Conservation (phyloP, 306 rosid species). For the Quercus berberidifolia region DNA sequence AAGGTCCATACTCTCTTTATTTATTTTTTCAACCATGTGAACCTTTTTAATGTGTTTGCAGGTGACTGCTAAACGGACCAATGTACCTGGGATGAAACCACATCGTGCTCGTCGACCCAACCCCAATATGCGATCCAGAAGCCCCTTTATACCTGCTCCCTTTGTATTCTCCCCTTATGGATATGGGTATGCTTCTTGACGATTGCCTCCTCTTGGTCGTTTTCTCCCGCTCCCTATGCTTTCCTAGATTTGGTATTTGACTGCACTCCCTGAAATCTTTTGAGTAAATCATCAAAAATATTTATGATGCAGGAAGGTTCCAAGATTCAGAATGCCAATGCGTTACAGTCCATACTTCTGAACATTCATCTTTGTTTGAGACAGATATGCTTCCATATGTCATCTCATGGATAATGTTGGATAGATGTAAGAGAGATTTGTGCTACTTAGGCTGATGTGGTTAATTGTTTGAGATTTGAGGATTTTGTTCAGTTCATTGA, state of each 20-base stretch:
- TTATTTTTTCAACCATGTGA: background rate
- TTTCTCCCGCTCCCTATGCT: background rate
- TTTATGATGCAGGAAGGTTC: constrained; percentile 60
- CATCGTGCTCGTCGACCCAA: constrained; percentile 64
- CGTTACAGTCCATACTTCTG: constrained; percentile 76
- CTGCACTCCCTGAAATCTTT: background rate
- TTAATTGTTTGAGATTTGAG: constrained; percentile 31
- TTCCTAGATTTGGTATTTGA: background rate
- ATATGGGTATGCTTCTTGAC: constrained; percentile 52
- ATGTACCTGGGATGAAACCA: constrained; percentile 85
- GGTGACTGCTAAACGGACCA: constrained; percentile 74
- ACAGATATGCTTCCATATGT: constrained; percentile 13
- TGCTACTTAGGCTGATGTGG: constrained; percentile 22
- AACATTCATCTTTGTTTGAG: constrained; percentile 25
- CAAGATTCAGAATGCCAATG: constrained; percentile 79
- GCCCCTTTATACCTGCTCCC: constrained; percentile 50
- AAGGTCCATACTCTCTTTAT: background rate
- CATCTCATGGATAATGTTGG: constrained; percentile 20
- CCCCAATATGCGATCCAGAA: constrained; percentile 55
- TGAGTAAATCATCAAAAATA: constrained; percentile 2
- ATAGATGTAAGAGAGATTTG: constrained; percentile 3
- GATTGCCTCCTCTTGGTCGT: background rate
- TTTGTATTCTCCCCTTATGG: constrained; percentile 66
- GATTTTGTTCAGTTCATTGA: constrained; percentile 10
- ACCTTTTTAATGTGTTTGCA: constrained; percentile 15